phyloP scores from a whole-genome alignment of 257 asterid species.

The Solanum arcanum region DNA sequence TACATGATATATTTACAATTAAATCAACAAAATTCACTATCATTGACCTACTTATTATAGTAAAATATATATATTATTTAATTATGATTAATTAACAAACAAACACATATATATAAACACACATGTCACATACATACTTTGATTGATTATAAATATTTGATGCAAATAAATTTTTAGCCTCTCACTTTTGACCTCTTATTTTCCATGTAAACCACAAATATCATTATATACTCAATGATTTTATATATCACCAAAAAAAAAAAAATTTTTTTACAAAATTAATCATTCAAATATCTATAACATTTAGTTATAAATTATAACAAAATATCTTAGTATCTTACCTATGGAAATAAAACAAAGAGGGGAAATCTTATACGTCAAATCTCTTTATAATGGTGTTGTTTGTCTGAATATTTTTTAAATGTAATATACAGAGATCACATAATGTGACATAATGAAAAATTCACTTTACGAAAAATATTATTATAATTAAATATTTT shows the following conservation, averaged over 20 bases:
- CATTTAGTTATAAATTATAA: no score
- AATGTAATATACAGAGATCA: no score
- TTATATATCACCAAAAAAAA: no score
- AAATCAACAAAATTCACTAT: neutral
- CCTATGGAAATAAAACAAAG: neutral
- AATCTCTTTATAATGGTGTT: no score
- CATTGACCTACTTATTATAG: neutral
- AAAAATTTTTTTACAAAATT: no score
- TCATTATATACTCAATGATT: neutral
- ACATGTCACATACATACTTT: neutral
- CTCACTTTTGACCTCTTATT: neutral
- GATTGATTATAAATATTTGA: neutral
- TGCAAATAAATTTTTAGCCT: neutral
- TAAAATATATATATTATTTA: neutral
- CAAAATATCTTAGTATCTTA: neutral
- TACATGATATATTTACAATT: neutral
- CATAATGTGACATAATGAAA: neutral
- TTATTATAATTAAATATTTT: no score
- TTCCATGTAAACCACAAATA: neutral
- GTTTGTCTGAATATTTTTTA: no score
- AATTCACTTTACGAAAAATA: neutral
- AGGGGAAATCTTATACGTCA: neutral
- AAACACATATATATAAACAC: neutral
- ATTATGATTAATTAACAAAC: neutral
- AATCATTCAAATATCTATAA: neutral